These are phyloP conservation scores for Deinandra increscens DNA, from an alignment of 129 eudicot genomes.

Conservation along the genomic window DNA sequence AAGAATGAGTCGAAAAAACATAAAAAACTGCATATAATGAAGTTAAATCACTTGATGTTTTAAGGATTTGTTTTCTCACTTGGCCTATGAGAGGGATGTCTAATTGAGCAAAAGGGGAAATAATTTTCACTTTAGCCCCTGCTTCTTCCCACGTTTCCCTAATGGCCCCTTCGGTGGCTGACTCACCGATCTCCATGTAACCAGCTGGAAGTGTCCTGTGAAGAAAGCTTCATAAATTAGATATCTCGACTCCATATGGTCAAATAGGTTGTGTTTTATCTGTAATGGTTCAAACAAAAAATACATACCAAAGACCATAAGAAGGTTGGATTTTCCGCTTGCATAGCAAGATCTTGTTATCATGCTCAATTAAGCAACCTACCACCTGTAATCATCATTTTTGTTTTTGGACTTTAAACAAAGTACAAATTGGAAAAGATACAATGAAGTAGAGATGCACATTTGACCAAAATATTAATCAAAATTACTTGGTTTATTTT, in stretches of 20 bases:
- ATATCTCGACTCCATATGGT: background rate
- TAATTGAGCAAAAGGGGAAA: conserved; percentile 84
- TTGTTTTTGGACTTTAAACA: conserved; percentile 10
- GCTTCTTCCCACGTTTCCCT: conserved; percentile 98
- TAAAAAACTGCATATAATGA: background rate
- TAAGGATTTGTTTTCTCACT: conserved; percentile 38
- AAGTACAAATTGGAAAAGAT: background rate
- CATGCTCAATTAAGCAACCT: conserved; percentile 94
- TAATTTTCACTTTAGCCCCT: conserved; percentile 79
- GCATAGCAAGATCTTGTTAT: conserved; percentile 86
- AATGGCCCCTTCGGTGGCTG: conserved; percentile 86
- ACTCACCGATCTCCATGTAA: conserved; percentile 93
- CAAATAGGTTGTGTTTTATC: background rate
- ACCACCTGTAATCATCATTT: conserved; percentile 60
- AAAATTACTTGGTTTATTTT: background rate
- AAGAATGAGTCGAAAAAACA: background rate
- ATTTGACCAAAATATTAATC: background rate
- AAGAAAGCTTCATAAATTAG: conserved; percentile 12
- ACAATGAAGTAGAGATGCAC: background rate
- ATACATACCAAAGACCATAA: conserved; percentile 85
- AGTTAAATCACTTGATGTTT: background rate
- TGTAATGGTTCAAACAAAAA: background rate
- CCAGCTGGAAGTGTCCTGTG: conserved; percentile 98
- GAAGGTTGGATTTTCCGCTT: conserved; percentile 94
- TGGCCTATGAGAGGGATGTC: conserved; percentile 99